Conservation (phyloP, 2,329 filamentous ascomycete species). For the Neodidymelliopsis sp. region DNA sequence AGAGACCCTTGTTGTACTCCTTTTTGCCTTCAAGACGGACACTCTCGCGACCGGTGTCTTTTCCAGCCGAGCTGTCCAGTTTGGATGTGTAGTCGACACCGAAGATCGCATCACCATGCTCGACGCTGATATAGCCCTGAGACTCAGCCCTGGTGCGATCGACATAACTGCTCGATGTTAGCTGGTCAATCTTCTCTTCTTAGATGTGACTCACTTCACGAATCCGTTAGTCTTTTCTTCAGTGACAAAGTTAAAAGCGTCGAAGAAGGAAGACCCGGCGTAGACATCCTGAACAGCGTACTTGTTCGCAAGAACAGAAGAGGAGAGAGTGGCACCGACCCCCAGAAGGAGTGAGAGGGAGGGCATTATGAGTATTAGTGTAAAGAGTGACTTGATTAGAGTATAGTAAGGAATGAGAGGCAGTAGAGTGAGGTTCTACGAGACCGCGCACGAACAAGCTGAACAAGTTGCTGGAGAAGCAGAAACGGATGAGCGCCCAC, state of each 20-base stretch:
- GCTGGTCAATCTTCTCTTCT: constrained; percentile 6
- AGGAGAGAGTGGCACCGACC: constrained; percentile 32
- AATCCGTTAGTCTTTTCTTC: constrained; percentile 35
- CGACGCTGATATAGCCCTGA: constrained; percentile 14
- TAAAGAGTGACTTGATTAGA: constrained; percentile 32
- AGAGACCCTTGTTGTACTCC: constrained; percentile 41
- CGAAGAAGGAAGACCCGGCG: constrained; percentile 30
- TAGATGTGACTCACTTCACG: constrained; percentile 28
- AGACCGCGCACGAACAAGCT: constrained; percentile 31
- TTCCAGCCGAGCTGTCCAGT: constrained; percentile 19
- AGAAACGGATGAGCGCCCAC: not conserved
- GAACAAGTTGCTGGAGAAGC: constrained; percentile 28
- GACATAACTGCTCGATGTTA: constrained; percentile 7
- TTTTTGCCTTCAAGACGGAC: constrained; percentile 41
- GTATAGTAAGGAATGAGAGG: constrained; percentile 29
- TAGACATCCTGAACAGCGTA: constrained; percentile 30
- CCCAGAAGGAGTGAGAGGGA: constrained; percentile 38
- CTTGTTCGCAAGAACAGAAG: constrained; percentile 28
- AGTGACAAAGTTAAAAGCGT: constrained; percentile 39
- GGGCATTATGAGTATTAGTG: constrained; percentile 33
- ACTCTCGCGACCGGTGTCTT: constrained; percentile 33
- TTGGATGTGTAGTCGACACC: constrained; percentile 52
- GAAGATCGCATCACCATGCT: constrained; percentile 42
- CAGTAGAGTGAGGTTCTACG: constrained; percentile 34
- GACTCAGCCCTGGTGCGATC: constrained; percentile 4